Evolutionary conservation across 352 stramenopile species (phyloP), one percentile per base, ranked within the genome.

Genomic region (Hyphochytrium catenoides): DNA sequence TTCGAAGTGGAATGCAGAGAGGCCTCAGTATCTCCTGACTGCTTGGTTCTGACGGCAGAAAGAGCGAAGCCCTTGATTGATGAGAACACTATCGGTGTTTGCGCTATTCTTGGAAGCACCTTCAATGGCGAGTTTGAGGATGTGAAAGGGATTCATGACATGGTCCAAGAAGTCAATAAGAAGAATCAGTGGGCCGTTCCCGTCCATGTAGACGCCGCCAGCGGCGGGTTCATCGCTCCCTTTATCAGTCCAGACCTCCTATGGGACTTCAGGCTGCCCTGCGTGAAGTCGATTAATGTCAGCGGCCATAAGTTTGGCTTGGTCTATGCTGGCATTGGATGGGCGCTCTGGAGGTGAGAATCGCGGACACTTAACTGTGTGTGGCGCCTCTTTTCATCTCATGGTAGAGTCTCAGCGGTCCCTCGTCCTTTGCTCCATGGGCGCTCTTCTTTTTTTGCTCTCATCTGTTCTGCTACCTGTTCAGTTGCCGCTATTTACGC

Each of bases 261-360:
- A 35, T 89, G 74, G 74, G 74, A 89, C 52, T 89, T 89, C 46
- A 62, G 70, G 26, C 46, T 89, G 8, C 73, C 74, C 2, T 78
- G 83, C 34, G 74, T 89, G 46, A 82, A 87, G 51, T 85, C 65
- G 19, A 89, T 93, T 44, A 91, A 88, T 41, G 69, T 81, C n/a
- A 88, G 70, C 32, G 78, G 78, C 30, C 78, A 93, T 60, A 93
- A 93, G 47, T 93, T 91, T 50, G 78, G 78, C 1, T 62, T 91
- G 18, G 70, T 82, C 31, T 88, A 89, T 43, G 74, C 72, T n/a
- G 78, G 78, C 19, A 91, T 88, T 52, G 78, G 78, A 26, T 91
- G 75, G 75, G 67, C 82, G 2, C 44, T 90, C 7, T 93, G 78
- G 63, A 71, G 51, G 14, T 41, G 61, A 9, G 50, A 50, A 23